A percentile compares a stretch with the other conserved stretches of the same genome.
These are phyloP conservation scores for Colletotrichum neosansevieriae DNA, from an alignment of 2,329 filamentous ascomycete species.

Conservation along the genomic window DNA sequence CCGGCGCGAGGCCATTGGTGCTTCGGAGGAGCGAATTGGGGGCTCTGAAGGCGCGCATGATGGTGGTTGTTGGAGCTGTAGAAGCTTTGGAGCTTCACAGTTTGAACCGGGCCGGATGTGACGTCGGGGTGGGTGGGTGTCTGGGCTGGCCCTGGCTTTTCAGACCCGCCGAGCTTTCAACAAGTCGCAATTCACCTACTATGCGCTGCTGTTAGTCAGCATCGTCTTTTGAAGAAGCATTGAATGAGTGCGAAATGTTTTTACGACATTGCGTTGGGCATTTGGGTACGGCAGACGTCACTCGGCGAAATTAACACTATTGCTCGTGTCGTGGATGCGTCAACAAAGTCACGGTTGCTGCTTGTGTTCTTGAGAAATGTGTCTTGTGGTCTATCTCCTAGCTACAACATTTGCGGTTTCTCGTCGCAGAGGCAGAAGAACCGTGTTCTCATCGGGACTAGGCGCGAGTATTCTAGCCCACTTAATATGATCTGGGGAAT, in stretches of 20 bases:
- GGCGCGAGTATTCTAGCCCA: too few species aligned
- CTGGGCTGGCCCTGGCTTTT: too few species aligned
- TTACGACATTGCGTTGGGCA: too few species aligned
- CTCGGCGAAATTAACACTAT: too few species aligned
- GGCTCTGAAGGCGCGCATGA: conserved; percentile 18
- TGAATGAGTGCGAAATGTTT: too few species aligned
- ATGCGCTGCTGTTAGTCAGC: too few species aligned
- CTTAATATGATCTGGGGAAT: neutral
- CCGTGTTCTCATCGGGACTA: neutral
- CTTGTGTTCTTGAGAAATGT: neutral
- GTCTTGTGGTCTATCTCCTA: neutral
- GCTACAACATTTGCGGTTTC: neutral
- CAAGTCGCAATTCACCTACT: too few species aligned
- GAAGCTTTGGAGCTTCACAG: conserved; percentile 12
- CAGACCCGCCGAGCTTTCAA: too few species aligned
- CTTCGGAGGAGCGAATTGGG: conserved; percentile 20
- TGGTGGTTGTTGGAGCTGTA: neutral
- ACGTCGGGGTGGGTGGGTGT: neutral
- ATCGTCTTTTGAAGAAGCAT: too few species aligned
- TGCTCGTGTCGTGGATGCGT: too few species aligned
- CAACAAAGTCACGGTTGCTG: too few species aligned
- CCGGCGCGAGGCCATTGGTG: conserved; percentile 33
- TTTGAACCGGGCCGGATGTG: conserved; percentile 4
- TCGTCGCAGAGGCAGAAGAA: neutral
- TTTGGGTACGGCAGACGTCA: too few species aligned